Percentiles rank a stretch among this genome's conserved stretches.
Evolutionary conservation across 495 filamentous ascomycete genomes (phyloP).

Genomic region (Penicillium chermesinum): DNA sequence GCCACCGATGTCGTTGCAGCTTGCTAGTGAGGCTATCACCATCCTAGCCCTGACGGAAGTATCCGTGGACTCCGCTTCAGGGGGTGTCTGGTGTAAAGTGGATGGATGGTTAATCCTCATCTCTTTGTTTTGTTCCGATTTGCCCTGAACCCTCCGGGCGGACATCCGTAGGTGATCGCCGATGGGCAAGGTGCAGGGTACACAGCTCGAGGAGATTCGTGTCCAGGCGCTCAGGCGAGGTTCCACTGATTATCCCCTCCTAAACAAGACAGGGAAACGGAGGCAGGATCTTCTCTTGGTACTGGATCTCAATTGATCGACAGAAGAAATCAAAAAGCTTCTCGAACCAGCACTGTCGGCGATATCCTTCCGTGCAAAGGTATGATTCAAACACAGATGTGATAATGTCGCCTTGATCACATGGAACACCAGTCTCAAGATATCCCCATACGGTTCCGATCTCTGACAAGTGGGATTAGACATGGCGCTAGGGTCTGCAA

Average conservation of each 20-base stretch:
- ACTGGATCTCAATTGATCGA: conserved; percentile 7
- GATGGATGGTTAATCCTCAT: neutral
- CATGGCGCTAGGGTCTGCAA: neutral
- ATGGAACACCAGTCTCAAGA: too few species aligned
- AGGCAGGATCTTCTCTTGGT: conserved; percentile 1
- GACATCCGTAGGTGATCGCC: conserved; percentile 6
- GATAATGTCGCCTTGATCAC: too few species aligned
- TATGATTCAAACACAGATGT: too few species aligned
- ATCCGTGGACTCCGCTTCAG: neutral
- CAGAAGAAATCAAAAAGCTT: neutral
- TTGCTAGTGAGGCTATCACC: conserved; percentile 5
- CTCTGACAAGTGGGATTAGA: too few species aligned
- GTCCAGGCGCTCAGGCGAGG: neutral
- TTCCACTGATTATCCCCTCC: conserved; percentile 9
- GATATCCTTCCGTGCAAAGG: too few species aligned
- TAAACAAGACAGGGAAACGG: conserved; percentile 1
- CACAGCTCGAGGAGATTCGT: too few species aligned
- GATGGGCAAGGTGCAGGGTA: conserved; percentile 3
- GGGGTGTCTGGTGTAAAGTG: conserved; percentile 1
- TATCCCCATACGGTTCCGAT: too few species aligned
- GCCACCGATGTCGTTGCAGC: conserved; percentile 28
- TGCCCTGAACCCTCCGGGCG: conserved; percentile 1
- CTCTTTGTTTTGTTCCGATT: too few species aligned
- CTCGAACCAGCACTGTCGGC: neutral
- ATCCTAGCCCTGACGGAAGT: neutral